Evolutionary conservation across 108 stramenopile genomes (phyloP), one percentile per base, ranked within the genome.

Genomic region (Nannochloropsis oceanica): DNA sequence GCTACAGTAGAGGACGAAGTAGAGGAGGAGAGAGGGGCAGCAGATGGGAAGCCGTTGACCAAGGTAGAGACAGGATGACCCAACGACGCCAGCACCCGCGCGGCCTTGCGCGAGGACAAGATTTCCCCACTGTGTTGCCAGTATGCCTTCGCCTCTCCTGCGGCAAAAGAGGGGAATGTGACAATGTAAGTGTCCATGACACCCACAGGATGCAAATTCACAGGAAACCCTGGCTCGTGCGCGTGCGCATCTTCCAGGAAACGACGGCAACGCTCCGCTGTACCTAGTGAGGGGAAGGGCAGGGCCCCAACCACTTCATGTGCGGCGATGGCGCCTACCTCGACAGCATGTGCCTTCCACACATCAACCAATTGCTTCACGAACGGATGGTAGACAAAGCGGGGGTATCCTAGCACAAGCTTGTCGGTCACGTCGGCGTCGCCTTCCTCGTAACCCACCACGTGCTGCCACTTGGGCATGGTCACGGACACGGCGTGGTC

Each of bases 121-220:
- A 94, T 44, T 82, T 94, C 93, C 3, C 93, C 93, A 11, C 91
- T 92, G 86, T 94, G 93, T 84, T 94, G 93, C 93, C 93, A 94
- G 84, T 92, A 94, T 14, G 90, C 87, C 89, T 94, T 94, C 88
- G 93, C 93, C 82, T 90, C 91, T 25, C 59, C 90, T 11, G 91
- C 92, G 13, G 91, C 88, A 86, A 91, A 82, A 83, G 92, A 91
- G 3, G 93, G 93, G 81, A 93, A 93, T 13, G 92, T 34, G 20
- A 93, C 93, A 24, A 92, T 92, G 86, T 93, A 87, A 14, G 91
- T 86, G 59, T 84, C 25, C 26, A 24, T 27, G 9, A 73, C 59
- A 9, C 59, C 59, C 59, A 73, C 18, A 73, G 22, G 18, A 73
- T 73, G 9, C n/a, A 73, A 2, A 7, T 10, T 10, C 59, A 73